Conservation (phyloP, 345 rosid genomes). For the Nephelium lappaceum region DNA sequence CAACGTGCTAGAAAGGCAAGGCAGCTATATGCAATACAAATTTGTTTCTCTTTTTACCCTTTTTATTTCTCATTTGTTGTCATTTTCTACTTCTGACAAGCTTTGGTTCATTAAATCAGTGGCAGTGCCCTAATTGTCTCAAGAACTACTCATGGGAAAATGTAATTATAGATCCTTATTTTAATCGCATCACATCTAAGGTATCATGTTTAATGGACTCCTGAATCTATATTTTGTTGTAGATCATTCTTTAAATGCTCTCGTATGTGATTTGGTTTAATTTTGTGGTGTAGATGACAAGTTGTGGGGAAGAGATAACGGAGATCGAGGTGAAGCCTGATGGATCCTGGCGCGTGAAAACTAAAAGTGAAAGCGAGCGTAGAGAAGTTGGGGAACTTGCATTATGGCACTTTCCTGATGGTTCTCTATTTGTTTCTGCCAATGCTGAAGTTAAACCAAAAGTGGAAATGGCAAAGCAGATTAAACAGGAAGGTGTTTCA, state of each 20-base stretch:
- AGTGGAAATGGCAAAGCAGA: conserved; percentile 50
- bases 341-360: conserved; percentile 96
- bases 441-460: conserved; percentile 46
- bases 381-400: conserved; percentile 81
- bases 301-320: conserved; percentile 81
- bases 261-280: conserved; percentile 2
- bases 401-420: conserved; percentile 82
- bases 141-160: conserved; percentile 88
- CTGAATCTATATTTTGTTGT: background rate
- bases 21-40: conserved; percentile 11
- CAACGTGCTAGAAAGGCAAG: conserved; percentile 98
- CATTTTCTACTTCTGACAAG: conserved; percentile 23
- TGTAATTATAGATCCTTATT: conserved; percentile 86
- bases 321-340: conserved; percentile 92
- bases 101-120: conserved; percentile 54
- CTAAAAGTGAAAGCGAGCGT: conserved; percentile 72
- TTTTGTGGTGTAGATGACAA: conserved; percentile 65
- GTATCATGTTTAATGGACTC: conserved; percentile 35
- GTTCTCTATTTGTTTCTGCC: conserved; percentile 52
- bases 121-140: conserved; percentile 98
- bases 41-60: background rate
- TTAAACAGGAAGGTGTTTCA: conserved; percentile 77
- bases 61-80: background rate
- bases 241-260: background rate
- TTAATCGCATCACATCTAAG: conserved; percentile 84